Percentiles rank a stretch among this genome's conserved stretches.
Conservation (phyloP, 2,329 filamentous ascomycete species). For the Sphaerulina musiva region DNA sequence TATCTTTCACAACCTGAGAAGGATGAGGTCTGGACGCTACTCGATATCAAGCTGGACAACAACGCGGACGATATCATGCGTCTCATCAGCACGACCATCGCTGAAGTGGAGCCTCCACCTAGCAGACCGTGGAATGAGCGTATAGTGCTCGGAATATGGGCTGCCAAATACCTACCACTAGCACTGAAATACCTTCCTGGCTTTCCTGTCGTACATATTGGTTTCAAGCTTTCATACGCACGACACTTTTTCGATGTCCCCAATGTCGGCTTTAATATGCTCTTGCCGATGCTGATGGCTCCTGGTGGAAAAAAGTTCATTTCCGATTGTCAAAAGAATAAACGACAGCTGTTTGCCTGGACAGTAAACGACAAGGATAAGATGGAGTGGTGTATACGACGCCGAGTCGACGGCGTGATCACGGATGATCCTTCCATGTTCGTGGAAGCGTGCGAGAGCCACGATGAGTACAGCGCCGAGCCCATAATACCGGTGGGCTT, state of each 20-base stretch:
- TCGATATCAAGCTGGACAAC: constrained; percentile 85
- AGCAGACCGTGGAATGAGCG: constrained; percentile 61
- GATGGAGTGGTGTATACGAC: constrained; percentile 74
- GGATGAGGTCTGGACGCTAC: constrained; percentile 68
- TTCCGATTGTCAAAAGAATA: constrained; percentile 34
- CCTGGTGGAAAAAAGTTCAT: constrained; percentile 63
- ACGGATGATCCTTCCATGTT: constrained; percentile 74
- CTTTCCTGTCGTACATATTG: constrained; percentile 62
- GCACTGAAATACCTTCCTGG: constrained; percentile 56
- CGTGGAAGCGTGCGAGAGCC: constrained; percentile 51
- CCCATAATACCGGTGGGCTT: constrained; percentile 14
- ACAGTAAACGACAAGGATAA: constrained; percentile 72
- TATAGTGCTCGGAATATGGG: constrained; percentile 78
- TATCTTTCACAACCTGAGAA: constrained; percentile 60
- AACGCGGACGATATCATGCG: constrained; percentile 63
- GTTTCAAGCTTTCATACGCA: constrained; percentile 61
- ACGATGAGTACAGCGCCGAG: constrained; percentile 32
- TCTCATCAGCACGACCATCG: constrained; percentile 59
- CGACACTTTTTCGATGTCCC: constrained; percentile 62
- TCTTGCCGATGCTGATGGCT: constrained; percentile 61
- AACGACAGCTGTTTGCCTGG: constrained; percentile 69
- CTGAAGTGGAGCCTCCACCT: constrained; percentile 16
- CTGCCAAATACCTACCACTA: constrained; percentile 62
- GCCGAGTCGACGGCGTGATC: constrained; percentile 68
- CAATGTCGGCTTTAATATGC: constrained; percentile 70